Evolutionary conservation across 2,329 filamentous ascomycete genomes (phyloP).

Genomic region (Trichoderma sp.): DNA sequence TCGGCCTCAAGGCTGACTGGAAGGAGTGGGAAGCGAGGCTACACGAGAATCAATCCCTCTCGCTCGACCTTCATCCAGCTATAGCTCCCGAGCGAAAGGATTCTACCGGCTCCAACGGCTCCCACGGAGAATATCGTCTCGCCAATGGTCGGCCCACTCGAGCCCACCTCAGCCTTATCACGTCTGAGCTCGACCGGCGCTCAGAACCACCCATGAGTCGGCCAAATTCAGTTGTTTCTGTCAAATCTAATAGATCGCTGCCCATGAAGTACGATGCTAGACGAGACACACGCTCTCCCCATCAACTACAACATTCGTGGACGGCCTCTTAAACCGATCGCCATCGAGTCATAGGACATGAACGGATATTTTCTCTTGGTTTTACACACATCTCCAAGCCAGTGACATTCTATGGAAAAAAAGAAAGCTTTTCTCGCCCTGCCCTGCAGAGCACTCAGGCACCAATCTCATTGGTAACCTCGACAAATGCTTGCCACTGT

Average conservation of each 20-base stretch:
- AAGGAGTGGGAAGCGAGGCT: constrained; percentile 41
- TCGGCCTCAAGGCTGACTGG: constrained; percentile 34
- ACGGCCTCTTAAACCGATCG: background rate
- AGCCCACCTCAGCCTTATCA: background rate
- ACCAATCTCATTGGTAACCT: constrained; percentile 65
- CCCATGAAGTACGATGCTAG: background rate
- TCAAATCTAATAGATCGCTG: background rate
- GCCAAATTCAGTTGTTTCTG: constrained; percentile 1
- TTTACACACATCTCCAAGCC: background rate
- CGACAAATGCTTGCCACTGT: constrained; percentile 80
- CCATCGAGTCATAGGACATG: background rate
- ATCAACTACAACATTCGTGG: background rate
- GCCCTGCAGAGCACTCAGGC: constrained; percentile 19
- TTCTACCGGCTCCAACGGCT: background rate
- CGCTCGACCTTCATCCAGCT: constrained; percentile 32
- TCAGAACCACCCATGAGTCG: background rate
- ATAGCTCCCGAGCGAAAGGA: background rate
- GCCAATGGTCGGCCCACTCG: background rate
- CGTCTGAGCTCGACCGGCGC: background rate
- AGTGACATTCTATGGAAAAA: background rate
- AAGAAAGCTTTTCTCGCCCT: background rate
- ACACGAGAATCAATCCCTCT: constrained; percentile 30
- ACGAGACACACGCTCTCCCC: background rate
- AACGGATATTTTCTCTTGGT: background rate
- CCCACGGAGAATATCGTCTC: background rate